Percentiles rank a stretch among this genome's conserved stretches.
These are phyloP conservation scores for Diplodia corticola DNA, from an alignment of 2,329 filamentous ascomycete genomes.

Conservation along the genomic window DNA sequence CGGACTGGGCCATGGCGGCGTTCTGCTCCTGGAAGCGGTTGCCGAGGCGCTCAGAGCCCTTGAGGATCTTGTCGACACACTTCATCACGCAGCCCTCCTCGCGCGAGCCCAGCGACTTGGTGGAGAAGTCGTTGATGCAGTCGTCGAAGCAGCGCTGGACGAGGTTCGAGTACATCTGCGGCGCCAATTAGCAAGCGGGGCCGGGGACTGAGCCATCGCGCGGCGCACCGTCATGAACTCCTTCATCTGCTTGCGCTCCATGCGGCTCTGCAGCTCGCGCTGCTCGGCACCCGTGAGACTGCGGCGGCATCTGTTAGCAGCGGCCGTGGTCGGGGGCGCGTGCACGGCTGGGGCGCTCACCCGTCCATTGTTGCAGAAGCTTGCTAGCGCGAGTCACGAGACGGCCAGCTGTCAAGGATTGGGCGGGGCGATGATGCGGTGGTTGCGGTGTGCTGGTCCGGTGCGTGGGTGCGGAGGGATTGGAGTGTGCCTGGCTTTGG, in stretches of 20 bases:
- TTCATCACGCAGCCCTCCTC: conserved; percentile 91
- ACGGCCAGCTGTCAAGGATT: conserved; percentile 3
- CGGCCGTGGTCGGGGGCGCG: conserved; percentile 2
- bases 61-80: conserved; percentile 96
- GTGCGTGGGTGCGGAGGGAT: not conserved
- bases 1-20: conserved; percentile 64
- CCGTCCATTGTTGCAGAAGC: conserved; percentile 28
- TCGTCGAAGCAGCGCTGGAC: conserved; percentile 92
- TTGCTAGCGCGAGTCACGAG: conserved; percentile 15
- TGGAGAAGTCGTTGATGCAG: conserved; percentile 98
- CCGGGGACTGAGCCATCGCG: not conserved
- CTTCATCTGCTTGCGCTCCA: conserved; percentile 98
- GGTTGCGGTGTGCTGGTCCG: conserved; percentile 9
- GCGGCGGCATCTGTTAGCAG: conserved; percentile 20
- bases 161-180: conserved; percentile 69
- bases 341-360: conserved; percentile 23
- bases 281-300: conserved; percentile 78
- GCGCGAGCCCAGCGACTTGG: conserved; percentile 84
- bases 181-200: conserved; percentile 23
- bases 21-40: conserved; percentile 84
- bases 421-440: conserved; percentile 9
- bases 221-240: conserved; percentile 91
- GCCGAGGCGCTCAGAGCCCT: conserved; percentile 83
- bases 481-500: conserved; percentile 9
- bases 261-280: conserved; percentile 88